Percentiles rank a stretch among this genome's conserved stretches.
Conservation (phyloP, 2,329 filamentous ascomycete genomes). For the Venturia effusa region DNA sequence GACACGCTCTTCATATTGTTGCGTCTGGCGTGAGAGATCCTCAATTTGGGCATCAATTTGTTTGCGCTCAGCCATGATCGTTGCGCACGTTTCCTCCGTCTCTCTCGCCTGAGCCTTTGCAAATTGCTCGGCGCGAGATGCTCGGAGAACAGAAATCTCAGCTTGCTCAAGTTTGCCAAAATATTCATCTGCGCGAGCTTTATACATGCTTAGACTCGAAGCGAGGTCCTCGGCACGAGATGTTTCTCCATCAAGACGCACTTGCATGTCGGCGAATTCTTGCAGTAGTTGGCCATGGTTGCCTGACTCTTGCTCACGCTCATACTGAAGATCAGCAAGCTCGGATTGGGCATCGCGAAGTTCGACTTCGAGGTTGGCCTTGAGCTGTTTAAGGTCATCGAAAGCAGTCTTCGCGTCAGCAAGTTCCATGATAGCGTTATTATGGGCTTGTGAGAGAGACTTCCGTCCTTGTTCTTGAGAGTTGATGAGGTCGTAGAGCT, state of each 20-base stretch:
- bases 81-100: constrained; percentile 80
- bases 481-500: constrained; percentile 84
- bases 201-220: constrained; percentile 79
- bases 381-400: constrained; percentile 75
- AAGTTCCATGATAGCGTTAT: constrained; percentile 73
- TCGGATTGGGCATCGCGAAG: constrained; percentile 76
- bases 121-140: constrained; percentile 83
- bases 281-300: constrained; percentile 81
- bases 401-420: constrained; percentile 78
- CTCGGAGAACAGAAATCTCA: constrained; percentile 89
- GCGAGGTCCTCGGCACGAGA: constrained; percentile 76
- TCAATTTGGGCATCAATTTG: constrained; percentile 81
- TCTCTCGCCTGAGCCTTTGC: constrained; percentile 82
- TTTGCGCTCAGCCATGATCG: constrained; percentile 84
- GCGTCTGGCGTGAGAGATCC: constrained; percentile 79
- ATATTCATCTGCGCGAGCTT: constrained; percentile 86
- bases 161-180: constrained; percentile 96
- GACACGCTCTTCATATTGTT: constrained; percentile 79
- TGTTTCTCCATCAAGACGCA: constrained; percentile 78
- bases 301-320: constrained; percentile 77
- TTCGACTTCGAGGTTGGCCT: constrained; percentile 71
- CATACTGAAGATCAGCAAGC: constrained; percentile 64
- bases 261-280: constrained; percentile 89
- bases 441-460: constrained; percentile 72
- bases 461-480: constrained; percentile 84